Evolutionary conservation across 163 green algal genomes (phyloP).

Genomic region (Scenedesmus sp.): DNA sequence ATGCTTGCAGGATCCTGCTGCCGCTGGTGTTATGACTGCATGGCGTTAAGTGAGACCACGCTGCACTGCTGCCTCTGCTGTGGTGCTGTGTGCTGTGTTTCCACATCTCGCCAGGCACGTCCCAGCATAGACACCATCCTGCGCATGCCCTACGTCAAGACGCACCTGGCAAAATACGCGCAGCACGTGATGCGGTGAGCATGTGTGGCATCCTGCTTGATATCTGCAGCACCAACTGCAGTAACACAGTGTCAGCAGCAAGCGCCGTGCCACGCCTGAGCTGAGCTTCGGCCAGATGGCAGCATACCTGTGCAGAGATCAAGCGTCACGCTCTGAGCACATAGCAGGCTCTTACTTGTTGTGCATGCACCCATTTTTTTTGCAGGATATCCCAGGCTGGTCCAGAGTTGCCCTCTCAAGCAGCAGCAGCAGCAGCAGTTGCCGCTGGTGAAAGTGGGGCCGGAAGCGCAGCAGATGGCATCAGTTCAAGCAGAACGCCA

Average conservation of each 20-base stretch:
- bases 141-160: slow-evolving; percentile 57
- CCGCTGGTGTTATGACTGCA: background rate
- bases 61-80: background rate
- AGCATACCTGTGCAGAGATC: background rate
- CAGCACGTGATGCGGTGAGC: slow-evolving; percentile 57
- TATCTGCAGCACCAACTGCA: background rate
- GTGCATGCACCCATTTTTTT: background rate
- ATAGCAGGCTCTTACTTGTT: too few species aligned
- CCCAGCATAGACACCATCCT: slow-evolving; percentile 65
- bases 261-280: background rate
- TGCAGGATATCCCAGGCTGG: background rate
- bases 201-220: background rate
- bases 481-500: background rate
- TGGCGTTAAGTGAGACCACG: background rate
- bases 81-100: background rate
- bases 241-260: background rate
- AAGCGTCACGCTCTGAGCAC: too few species aligned
- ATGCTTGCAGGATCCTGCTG: background rate
- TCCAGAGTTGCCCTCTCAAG: background rate
- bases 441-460: background rate
- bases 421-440: slow-evolving; percentile 2
- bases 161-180: slow-evolving; percentile 65
- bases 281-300: background rate
- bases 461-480: background rate
- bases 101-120: slow-evolving; percentile 50